Evolutionary conservation across 805 yeast genomes (phyloP), one percentile per base, ranked within the genome.

Genomic region (Pichia ethanolica): DNA sequence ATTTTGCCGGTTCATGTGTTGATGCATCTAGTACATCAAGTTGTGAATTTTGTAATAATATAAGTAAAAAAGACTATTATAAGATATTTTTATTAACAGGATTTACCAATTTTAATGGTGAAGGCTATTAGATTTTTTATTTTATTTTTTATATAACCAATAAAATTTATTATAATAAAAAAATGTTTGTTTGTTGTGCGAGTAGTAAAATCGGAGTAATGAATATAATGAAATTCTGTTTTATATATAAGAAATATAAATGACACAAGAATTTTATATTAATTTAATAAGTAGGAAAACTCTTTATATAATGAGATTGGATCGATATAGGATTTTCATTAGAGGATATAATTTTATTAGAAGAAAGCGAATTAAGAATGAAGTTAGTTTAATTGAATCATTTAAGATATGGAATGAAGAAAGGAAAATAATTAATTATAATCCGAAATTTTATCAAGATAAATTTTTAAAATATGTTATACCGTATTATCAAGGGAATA

Each of bases 21-120:
- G 95, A 86, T 63, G 95, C 93, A 25, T 76, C 90, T 47, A 69
- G 86, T 44, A 86, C 93, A 0, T 78, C 86, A 47, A 87, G 89
- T 3, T 86, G 91, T 88, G 86, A 85, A 59, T 86, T 87, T 74
- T 85, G 89, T 48, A 86, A 85, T 60, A 75, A 75, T 54, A 79
- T 86, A 39, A 68, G 81, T 28, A 82, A 83, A 60, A 84, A 83
- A 58, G 72, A 75, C n/a, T 86, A 83, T 62, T 68, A 65, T 50
- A 77, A 75, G 58, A 70, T 80, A 43, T 85, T 86, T 62, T 60
- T 86, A 42, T 64, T 86, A 44, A 70, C 85, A 20, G 89, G 89
- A 0, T 86, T 86, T 60, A 74, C 80, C 25, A 89, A 90, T 13
- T 86, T 86, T 63, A 84, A 86, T 54, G 90, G 90, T 9, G 89